Evolutionary conservation across 192 early-diverging fungal genomes (phyloP), one percentile per base, ranked within the genome.

Genomic region (Endogone sp.): DNA sequence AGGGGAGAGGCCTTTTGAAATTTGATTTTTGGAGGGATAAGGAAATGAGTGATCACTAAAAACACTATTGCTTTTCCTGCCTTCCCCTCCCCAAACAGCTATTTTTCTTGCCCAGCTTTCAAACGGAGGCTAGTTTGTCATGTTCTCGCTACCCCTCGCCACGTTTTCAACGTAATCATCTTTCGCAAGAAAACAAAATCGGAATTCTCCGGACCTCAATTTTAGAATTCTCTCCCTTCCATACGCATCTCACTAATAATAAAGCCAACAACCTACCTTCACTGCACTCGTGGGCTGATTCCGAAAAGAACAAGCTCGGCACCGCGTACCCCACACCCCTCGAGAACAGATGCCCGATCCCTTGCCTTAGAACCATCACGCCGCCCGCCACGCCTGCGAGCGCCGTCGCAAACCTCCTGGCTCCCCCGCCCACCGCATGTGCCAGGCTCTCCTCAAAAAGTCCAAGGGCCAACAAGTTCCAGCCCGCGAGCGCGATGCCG

Each of bases 391-490:
- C 26, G 8, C 37, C 63, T 13, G 71, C 32, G 9, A 83, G 31
- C 23, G 74, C 26, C n/a, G 61, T n/a, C 10, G 74, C 56, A 49
- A 86, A 79, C 20, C 75, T 77, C 26, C 76, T 73, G 22, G 78
- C 67, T 60, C 68, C 72, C 11, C 78, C 80, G 20, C 81, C 78
- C 28, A 86, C 62, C 28, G 73, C 58, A 28, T 71, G 64, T 22
- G 82, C 74, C 65, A 86, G 62, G 10, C 77, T 78, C 37, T 86
- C 82, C 66, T 86, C 84, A 69, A 86, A 86, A 28, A 86, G 60
- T 11, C 79, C 74, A 16, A 86, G 63, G 29, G 79, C 79, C n/a
- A 86, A 31, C 27, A 86, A 61, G 57, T 86, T 86, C 66, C 77
- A 77, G 16, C 60, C 69, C 31, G 72, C 72, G 6, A 83, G 64